phyloP scores from a whole-genome alignment of 345 rosid species.

The Draba incana region DNA sequence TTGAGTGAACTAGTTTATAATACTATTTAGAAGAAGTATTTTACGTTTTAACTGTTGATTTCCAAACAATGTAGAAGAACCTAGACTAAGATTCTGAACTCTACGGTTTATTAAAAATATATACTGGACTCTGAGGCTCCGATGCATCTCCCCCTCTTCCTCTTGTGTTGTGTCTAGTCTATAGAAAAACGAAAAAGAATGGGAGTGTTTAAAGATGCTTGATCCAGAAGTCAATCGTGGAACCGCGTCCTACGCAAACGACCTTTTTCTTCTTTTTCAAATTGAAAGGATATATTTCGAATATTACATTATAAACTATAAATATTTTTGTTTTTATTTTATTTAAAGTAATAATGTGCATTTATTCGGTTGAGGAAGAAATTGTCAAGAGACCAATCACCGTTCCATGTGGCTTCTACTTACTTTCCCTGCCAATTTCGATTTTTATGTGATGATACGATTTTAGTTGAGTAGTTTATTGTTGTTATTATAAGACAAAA shows the following conservation, averaged over 20 bases:
- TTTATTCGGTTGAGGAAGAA: background rate
- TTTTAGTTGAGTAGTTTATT: background rate
- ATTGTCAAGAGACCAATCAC: constrained; percentile 32
- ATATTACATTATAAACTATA: too few species aligned
- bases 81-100: too few species aligned
- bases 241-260: constrained; percentile 32
- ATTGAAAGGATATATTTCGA: background rate
- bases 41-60: too few species aligned
- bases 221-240: constrained; percentile 3
- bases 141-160: background rate
- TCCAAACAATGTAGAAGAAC: too few species aligned
- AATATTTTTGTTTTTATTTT: too few species aligned
- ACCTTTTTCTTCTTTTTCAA: background rate
- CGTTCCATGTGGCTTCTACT: constrained; percentile 17
- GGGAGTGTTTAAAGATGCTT: constrained; percentile 23
- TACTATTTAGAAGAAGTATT: too few species aligned
- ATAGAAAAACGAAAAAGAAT: background rate
- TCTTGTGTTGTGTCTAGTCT: too few species aligned
- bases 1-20: background rate
- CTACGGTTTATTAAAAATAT: too few species aligned
- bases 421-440: constrained; percentile 1
- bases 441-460: background rate
- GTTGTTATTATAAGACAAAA: too few species aligned
- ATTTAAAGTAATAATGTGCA: background rate
- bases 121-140: background rate